These are phyloP conservation scores for Gnetum montanum DNA, from an alignment of 75 land plant species.

Conservation along the genomic window DNA sequence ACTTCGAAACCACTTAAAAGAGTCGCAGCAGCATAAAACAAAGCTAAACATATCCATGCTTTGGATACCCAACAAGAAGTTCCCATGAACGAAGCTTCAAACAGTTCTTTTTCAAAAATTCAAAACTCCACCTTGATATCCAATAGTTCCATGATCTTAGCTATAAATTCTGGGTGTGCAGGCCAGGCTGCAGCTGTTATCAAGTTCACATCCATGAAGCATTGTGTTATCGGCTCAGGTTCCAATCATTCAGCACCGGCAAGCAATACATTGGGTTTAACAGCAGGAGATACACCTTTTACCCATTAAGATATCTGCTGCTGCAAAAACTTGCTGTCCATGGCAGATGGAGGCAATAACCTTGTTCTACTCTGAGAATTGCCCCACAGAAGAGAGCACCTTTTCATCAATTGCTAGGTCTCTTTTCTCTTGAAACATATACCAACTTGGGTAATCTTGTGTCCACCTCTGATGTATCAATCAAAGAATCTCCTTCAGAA, in stretches of 20 bases:
- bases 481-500: conserved; percentile 4
- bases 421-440: conserved; percentile 45
- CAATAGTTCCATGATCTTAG: conserved; percentile 70
- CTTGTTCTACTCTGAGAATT: conserved; percentile 51
- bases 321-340: conserved; percentile 93
- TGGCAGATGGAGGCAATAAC: conserved; percentile 98
- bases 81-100: no score
- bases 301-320: conserved; percentile 77
- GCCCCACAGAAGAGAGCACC: conserved; percentile 60
- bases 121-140: conserved; percentile 51
- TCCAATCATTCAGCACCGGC: conserved; percentile 83
- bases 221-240: conserved; percentile 78
- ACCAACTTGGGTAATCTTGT: conserved; percentile 41
- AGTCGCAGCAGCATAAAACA: no score
- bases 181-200: conserved; percentile 99
- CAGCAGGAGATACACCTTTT: conserved; percentile 94
- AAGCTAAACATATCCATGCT: no score
- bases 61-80: no score
- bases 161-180: conserved; percentile 88
- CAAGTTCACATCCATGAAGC: conserved; percentile 85
- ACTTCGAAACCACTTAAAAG: no score
- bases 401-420: conserved; percentile 71
- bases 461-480: conserved; percentile 34
- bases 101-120: no score
- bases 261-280: conserved; percentile 77